Evolutionary conservation across 371 early-diverging fungal species (phyloP).

Genomic region (Smittium mucronatum): DNA sequence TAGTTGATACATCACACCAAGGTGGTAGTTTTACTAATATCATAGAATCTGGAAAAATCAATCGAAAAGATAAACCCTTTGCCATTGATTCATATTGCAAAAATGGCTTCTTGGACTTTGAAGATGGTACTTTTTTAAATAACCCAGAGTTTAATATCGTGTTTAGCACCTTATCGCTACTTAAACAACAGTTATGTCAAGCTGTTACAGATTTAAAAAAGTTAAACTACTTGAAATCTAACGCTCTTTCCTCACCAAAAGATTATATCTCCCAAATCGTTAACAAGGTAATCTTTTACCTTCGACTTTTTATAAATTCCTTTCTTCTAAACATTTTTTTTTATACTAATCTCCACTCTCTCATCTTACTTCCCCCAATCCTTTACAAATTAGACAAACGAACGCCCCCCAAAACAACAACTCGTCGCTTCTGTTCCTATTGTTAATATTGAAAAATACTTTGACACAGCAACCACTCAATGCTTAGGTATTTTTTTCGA

Average conservation of each 20-base stretch:
- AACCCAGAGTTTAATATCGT: slow-evolving; percentile 4
- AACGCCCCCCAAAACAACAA: slow-evolving; percentile 2
- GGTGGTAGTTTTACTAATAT: too few species aligned
- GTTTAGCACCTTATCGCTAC: neutral
- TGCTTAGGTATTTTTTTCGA: neutral
- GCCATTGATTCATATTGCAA: neutral
- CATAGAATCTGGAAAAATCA: too few species aligned
- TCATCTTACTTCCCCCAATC: neutral
- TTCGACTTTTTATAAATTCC: neutral
- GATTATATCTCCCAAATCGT: neutral
- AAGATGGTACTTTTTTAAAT: neutral
- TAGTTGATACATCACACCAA: too few species aligned
- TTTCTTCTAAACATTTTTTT: neutral
- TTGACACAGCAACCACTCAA: neutral
- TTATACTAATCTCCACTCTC: neutral
- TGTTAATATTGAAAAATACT: neutral
- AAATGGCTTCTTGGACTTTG: neutral
- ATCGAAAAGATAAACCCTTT: too few species aligned
- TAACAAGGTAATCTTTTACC: neutral
- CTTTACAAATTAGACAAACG: neutral
- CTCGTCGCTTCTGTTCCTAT: neutral
- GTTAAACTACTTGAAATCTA: neutral
- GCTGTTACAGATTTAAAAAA: neutral
- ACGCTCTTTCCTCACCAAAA: neutral
- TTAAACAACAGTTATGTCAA: slow-evolving; percentile 6